Base-by-base conservation (phyloP, 495 filamentous ascomycete genomes). In the Podospora comata region DNA sequence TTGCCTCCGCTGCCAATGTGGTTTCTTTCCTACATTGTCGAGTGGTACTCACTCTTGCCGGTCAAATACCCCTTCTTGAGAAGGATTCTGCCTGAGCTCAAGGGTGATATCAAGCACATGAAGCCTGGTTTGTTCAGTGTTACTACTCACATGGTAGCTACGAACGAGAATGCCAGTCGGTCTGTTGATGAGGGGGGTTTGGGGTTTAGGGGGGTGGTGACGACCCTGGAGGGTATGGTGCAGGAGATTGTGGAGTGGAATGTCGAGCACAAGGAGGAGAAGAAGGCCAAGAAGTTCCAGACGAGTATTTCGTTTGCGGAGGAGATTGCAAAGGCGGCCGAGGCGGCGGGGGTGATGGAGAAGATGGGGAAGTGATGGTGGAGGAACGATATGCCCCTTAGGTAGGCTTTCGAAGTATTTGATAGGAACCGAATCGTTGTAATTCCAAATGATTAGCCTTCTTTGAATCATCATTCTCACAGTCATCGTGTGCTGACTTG, bases 161-260 rank as follows among this genome's bases (percentile, higher is more conserved):
- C 83, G 30, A 82, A 87, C 68, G 74, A 76, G 0, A 78, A 79
- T 7, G 82, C 79, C 4, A 73, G 78, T 30, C 77, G 76, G 71
- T 67, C 78, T 1, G 81, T 84, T 0, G 75, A 75, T 20, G 55
- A 77, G 20, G 86, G 86, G 4, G 85, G 85, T 1, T 62, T 88
- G 27, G 86, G 84, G 5, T 87, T 86, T 71, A 64, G 70, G 0
- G 77, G 83, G 1, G 79, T 85, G 0, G 44, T 87, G 23, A 85
- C 79, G 0, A 87, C 84, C 7, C 68, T 87, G 9, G 81, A 87
- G 5, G 86, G 85, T 4, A 83, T 88, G 82, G 77, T 77, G 61
- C 79, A 82, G 70, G 78, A 88, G 68, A 64, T 88, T 16, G 69
- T 84, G 4, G 81, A 85, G 62, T 87, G 85, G 83, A 85, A 86